Percentiles rank a stretch among this genome's conserved stretches.
Evolutionary conservation across 2,329 filamentous ascomycete genomes (phyloP).

Genomic region (Cercospora janseana): DNA sequence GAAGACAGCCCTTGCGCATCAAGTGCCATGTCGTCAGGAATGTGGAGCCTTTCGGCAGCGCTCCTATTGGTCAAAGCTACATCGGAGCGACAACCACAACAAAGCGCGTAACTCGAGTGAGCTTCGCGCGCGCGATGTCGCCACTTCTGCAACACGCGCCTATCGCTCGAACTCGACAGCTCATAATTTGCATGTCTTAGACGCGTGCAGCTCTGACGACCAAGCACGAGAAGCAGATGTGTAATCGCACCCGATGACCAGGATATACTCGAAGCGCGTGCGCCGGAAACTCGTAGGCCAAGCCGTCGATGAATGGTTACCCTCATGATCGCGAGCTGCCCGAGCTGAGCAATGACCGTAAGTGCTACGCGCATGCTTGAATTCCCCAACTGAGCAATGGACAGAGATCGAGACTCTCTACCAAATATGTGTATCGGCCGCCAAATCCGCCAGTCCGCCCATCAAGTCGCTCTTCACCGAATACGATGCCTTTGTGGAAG

Average conservation of each 20-base stretch:
- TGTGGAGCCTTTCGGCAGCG: neutral
- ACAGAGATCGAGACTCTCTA: constrained; percentile 76
- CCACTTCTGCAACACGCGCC: neutral
- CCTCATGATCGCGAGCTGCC: constrained; percentile 39
- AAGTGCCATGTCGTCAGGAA: constrained; percentile 8
- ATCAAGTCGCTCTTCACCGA: constrained; percentile 77
- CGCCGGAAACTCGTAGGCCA: constrained; percentile 32
- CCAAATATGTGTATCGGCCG: constrained; percentile 70
- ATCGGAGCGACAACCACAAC: constrained; percentile 12
- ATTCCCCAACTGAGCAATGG: too few relatives aligned
- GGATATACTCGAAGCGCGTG: constrained; percentile 37
- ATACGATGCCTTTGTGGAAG: constrained; percentile 72
- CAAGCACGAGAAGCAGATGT: constrained; percentile 14
- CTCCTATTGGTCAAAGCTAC: neutral
- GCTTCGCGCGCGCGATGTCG: neutral
- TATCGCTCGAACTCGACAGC: constrained; percentile 6
- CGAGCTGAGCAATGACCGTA: constrained; percentile 45
- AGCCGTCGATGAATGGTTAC: constrained; percentile 35
- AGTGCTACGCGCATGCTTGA: neutral
- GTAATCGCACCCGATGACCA: constrained; percentile 35
- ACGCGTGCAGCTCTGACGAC: neutral
- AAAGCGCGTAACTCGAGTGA: constrained; percentile 10
- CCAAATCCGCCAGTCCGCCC: constrained; percentile 64
- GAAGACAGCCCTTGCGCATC: neutral
- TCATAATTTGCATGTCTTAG: constrained; percentile 20